Evolutionary conservation across 2,329 filamentous ascomycete genomes (phyloP), one percentile per base, ranked within the genome.

Genomic region (Aspergillus hiratsukae): DNA sequence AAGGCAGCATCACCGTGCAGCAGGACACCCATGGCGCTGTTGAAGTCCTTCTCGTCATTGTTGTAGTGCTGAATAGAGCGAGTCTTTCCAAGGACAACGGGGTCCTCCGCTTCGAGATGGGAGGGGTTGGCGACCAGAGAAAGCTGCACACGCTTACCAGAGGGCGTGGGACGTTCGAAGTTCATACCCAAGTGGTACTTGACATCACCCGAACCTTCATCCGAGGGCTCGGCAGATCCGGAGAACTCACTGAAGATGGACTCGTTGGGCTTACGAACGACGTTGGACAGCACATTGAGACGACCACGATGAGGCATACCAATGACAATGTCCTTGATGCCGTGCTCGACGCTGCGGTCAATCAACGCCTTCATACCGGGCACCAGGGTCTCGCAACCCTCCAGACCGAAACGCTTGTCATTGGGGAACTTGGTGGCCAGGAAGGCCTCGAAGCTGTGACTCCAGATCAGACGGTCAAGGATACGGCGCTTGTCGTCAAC

Each of bases 141-240:
- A 54, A 99, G 86, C 80, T 99, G 94, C n/a, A 99, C 94, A 62
- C 94, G 94, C 85, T 97, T 97, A 68, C 94, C 94, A 46, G 93
- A 97, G 57, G 94, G 94, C 9, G 94, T 99, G 54, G 94, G 94
- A 61, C 94, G 91, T 81, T 99, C 94, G 66, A 99, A 99, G 82
- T 99, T 99, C 94, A 99, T 99, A 72, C 94, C 94, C 69, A 99
- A 81, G 80, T 99, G 94, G 80, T 99, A 99, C 79, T 99, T 99
- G 77, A 99, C 94, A 75, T 99, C 94, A 69, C 94, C 94, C 57
- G 94, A 97, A 58, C 94, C 94, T 79, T 99, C 93, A 66, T 97
- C 94, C 66, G 90, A 89, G 54, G 90, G 90, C 71, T 90, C 91
- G 23, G 89, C 80, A 49, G 88, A 90, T 67, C 94, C 94, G 61